A percentile compares a stretch with the other conserved stretches of the same genome.
Evolutionary conservation across 306 rosid species (phyloP).

Genomic region (Acacia melanoxylon): DNA sequence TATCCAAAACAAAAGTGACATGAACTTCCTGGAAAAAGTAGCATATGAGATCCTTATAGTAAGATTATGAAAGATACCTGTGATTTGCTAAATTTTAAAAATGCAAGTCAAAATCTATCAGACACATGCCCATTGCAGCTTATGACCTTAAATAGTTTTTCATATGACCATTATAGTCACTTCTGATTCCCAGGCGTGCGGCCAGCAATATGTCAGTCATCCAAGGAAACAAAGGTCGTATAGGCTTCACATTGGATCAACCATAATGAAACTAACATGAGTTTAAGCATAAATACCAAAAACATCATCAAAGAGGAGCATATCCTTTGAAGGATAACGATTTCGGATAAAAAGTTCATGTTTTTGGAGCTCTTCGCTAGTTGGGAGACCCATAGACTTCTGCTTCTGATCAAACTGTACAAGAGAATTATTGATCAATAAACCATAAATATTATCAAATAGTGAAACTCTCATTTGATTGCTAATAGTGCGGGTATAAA

Average conservation of each 20-base stretch:
- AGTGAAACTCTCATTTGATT: too few relatives aligned
- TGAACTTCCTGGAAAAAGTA: conserved; percentile 46
- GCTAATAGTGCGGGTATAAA: too few relatives aligned
- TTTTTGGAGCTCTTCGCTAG: conserved; percentile 73
- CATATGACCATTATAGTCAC: too few relatives aligned
- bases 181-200: too few relatives aligned
- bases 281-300: conserved; percentile 68
- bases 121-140: too few relatives aligned
- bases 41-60: conserved; percentile 61
- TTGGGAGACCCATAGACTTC: conserved; percentile 73
- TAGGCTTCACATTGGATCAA: conserved; percentile 28
- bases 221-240: too few relatives aligned
- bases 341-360: conserved; percentile 47
- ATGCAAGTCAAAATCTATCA: too few relatives aligned
- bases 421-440: background rate
- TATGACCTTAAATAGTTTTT: too few relatives aligned
- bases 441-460: background rate
- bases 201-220: too few relatives aligned
- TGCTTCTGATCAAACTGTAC: conserved; percentile 76
- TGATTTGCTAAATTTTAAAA: too few relatives aligned
- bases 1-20: too few relatives aligned
- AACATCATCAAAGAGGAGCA: conserved; percentile 92
- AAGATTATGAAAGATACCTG: conserved; percentile 29
- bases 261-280: conserved; percentile 35
- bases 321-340: background rate